Evolutionary conservation across 257 asterid species (phyloP).

Genomic region (Lavandula angustifolia): DNA sequence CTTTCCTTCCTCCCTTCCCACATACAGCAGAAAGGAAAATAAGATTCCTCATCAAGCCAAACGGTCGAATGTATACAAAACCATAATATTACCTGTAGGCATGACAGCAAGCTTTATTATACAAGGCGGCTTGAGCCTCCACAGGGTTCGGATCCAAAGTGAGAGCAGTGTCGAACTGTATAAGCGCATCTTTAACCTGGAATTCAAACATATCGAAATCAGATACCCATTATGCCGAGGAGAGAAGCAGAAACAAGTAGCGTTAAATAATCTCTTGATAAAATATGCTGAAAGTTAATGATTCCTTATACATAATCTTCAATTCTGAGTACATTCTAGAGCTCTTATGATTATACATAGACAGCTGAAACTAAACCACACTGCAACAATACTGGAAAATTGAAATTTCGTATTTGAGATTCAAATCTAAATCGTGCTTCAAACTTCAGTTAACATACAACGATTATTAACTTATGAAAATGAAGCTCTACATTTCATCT

Average conservation of each 20-base stretch:
- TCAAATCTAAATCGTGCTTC: not conserved
- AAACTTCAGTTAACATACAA: not conserved
- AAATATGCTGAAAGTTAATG: constrained; percentile 3
- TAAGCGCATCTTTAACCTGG: constrained; percentile 93
- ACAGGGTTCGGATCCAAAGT: constrained; percentile 70
- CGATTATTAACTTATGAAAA: not conserved
- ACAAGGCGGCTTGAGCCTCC: constrained; percentile 95
- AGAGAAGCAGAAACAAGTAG: constrained; percentile 21
- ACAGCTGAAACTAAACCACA: not conserved
- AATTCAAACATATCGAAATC: constrained; percentile 13
- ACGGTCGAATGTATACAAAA: constrained; percentile 18
- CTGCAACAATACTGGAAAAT: not conserved
- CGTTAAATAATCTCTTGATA: not conserved
- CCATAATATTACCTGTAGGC: constrained; percentile 69
- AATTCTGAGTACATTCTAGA: not conserved
- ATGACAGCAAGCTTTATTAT: constrained; percentile 96
- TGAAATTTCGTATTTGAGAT: not conserved
- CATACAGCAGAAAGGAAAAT: constrained; percentile 40
- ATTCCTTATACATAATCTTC: not conserved
- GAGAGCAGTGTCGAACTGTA: constrained; percentile 83
- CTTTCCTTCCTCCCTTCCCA: constrained; percentile 84
- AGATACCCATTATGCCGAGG: constrained; percentile 12
- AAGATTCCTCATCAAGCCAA: constrained; percentile 33
- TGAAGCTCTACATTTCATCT: not conserved
- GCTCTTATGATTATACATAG: constrained; percentile 7